Evolutionary conservation across 2,329 filamentous ascomycete genomes (phyloP).

Genomic region (Fusarium nurragi): DNA sequence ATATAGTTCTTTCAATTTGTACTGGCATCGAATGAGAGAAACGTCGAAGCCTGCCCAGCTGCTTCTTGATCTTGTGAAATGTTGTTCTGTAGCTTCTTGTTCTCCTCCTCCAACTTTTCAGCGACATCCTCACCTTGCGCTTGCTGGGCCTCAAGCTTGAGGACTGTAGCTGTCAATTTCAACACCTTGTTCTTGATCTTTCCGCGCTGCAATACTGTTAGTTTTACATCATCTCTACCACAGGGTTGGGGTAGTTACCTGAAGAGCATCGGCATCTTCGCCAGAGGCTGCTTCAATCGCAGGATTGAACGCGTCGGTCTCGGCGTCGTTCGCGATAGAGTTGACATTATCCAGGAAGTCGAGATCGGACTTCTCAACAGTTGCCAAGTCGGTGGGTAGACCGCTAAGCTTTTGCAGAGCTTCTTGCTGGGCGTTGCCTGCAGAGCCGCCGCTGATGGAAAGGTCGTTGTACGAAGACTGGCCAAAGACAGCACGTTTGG

Average conservation of each 20-base stretch:
- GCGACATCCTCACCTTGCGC: conserved; percentile 61
- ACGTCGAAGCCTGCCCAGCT: conserved; percentile 57
- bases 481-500: conserved; percentile 46
- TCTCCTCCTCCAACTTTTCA: conserved; percentile 56
- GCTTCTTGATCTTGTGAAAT: conserved; percentile 58
- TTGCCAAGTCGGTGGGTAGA: conserved; percentile 53
- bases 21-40: conserved; percentile 34
- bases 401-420: conserved; percentile 52
- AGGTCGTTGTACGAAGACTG: conserved; percentile 55
- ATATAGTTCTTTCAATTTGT: conserved; percentile 4
- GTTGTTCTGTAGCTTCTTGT: conserved; percentile 64
- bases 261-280: conserved; percentile 58
- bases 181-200: conserved; percentile 71
- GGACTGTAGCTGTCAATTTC: conserved; percentile 63
- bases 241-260: conserved; percentile 44
- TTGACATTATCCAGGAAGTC: conserved; percentile 61
- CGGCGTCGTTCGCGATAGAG: conserved; percentile 62
- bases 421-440: conserved; percentile 56
- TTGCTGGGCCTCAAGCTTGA: conserved; percentile 60
- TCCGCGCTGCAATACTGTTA: conserved; percentile 51
- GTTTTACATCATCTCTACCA: accelerated
- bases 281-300: conserved; percentile 60
- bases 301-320: conserved; percentile 62
- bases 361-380: conserved; percentile 58
- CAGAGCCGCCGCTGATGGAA: conserved; percentile 58